Conservation (phyloP, 345 rosid genomes). For the Syzygium aromaticum region DNA sequence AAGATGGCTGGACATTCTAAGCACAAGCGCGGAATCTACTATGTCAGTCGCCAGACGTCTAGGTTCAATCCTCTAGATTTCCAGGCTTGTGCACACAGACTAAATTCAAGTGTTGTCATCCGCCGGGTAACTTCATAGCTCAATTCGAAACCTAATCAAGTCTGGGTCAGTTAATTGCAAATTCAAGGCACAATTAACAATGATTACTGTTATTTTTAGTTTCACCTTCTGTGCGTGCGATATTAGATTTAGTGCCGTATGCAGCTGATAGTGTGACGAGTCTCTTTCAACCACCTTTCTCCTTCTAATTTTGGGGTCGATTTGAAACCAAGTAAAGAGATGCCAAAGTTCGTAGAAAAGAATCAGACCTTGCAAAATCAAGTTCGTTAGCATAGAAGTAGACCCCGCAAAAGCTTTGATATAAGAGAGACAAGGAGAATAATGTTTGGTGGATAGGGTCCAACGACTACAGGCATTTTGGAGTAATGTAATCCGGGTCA, state of each 20-base stretch:
- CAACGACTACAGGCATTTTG: conserved; percentile 12
- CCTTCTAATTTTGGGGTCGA: not conserved
- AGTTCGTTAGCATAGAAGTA: not conserved
- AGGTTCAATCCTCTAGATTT: not conserved
- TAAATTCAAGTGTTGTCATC: not conserved
- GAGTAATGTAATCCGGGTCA: not conserved
- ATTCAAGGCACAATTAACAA: not conserved
- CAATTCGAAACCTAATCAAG: not conserved
- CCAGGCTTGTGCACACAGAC: not conserved
- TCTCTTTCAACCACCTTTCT: not conserved
- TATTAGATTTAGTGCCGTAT: not conserved
- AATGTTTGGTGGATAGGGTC: conserved; percentile 15
- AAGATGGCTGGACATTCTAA: not conserved
- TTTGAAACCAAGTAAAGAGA: conserved; percentile 11
- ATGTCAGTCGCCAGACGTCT: not conserved
- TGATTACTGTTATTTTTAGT: not conserved
- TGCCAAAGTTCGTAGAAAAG: not conserved
- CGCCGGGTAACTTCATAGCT: not conserved
- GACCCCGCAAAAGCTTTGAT: not conserved
- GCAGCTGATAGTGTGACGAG: not conserved
- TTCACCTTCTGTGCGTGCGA: not conserved
- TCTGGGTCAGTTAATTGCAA: not conserved
- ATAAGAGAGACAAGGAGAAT: not conserved
- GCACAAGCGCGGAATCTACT: not conserved
- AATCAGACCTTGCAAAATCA: not conserved